These are phyloP conservation scores for Penicillium ochrochloron DNA, from an alignment of 495 filamentous ascomycete species.

Conservation along the genomic window DNA sequence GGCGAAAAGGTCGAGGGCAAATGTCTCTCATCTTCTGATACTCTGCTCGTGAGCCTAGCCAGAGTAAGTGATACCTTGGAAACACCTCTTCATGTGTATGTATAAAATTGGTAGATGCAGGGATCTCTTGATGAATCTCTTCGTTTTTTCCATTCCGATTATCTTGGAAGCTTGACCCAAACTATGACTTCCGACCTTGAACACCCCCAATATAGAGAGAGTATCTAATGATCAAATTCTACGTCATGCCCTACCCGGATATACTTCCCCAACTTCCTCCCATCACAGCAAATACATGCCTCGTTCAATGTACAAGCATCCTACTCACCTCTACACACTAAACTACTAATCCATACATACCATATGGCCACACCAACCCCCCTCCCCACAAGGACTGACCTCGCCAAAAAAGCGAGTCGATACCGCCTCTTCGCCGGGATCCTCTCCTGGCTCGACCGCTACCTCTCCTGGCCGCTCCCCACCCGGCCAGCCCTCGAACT, in stretches of 20 bases:
- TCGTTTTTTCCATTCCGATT: neutral
- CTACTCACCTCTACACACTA: too few relatives aligned
- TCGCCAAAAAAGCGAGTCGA: constrained; percentile 19
- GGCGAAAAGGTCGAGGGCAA: too few relatives aligned
- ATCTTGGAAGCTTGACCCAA: neutral
- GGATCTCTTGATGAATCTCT: neutral
- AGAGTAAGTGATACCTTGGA: too few relatives aligned
- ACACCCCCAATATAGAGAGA: neutral
- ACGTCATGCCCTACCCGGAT: constrained; percentile 3
- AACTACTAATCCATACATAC: neutral
- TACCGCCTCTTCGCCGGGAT: constrained; percentile 23
- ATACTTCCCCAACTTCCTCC: neutral
- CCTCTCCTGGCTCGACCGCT: constrained; percentile 29
- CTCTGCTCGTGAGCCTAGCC: too few relatives aligned
- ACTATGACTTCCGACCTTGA: neutral
- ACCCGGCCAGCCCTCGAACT: constrained; percentile 13
- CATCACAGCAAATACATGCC: neutral
- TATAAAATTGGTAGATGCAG: too few relatives aligned
- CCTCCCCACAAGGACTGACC: constrained; percentile 6
- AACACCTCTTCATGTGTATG: too few relatives aligned
- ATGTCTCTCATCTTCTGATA: too few relatives aligned
- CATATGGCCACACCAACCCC: neutral
- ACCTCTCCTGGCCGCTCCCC: constrained; percentile 26
- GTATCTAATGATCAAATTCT: neutral
- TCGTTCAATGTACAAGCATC: neutral